Conservation (phyloP, 306 rosid species). For the Medicago arabica region DNA sequence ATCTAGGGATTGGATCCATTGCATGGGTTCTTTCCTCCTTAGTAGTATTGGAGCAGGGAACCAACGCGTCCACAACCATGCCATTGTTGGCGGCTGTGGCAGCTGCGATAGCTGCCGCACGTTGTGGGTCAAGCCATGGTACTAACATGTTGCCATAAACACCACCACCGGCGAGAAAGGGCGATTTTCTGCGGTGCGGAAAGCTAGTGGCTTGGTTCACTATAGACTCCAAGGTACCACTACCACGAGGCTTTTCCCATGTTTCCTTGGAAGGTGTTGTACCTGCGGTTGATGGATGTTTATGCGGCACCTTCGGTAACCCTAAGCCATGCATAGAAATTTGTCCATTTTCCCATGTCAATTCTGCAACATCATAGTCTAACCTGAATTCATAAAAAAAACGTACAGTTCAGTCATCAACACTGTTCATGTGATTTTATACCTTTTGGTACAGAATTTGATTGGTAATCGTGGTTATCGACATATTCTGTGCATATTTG, state of each 20-base stretch:
- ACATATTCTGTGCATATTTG: background rate
- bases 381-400: slow-evolving; percentile 52
- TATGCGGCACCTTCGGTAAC: slow-evolving; percentile 54
- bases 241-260: slow-evolving; percentile 86
- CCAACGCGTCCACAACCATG: slow-evolving; percentile 70
- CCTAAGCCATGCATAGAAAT: slow-evolving; percentile 85
- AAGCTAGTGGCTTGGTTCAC: slow-evolving; percentile 77
- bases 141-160: slow-evolving; percentile 36
- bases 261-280: slow-evolving; percentile 45
- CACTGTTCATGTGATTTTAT: background rate
- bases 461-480: background rate
- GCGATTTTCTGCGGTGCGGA: slow-evolving; percentile 39
- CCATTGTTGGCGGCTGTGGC: slow-evolving; percentile 36
- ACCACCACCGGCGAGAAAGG: background rate
- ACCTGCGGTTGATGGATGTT: background rate
- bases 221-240: slow-evolving; percentile 87
- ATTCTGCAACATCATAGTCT: slow-evolving; percentile 83
- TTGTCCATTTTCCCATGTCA: slow-evolving; percentile 95
- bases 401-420: background rate
- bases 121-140: slow-evolving; percentile 59
- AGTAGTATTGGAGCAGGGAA: slow-evolving; percentile 61
- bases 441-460: background rate
- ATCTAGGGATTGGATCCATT: slow-evolving; percentile 26
- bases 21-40: slow-evolving; percentile 38
- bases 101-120: background rate